Evolutionary conservation across 495 filamentous ascomycete species (phyloP), one percentile per base, ranked within the genome.

Genomic region (Aspergillus saccharolyticus): DNA sequence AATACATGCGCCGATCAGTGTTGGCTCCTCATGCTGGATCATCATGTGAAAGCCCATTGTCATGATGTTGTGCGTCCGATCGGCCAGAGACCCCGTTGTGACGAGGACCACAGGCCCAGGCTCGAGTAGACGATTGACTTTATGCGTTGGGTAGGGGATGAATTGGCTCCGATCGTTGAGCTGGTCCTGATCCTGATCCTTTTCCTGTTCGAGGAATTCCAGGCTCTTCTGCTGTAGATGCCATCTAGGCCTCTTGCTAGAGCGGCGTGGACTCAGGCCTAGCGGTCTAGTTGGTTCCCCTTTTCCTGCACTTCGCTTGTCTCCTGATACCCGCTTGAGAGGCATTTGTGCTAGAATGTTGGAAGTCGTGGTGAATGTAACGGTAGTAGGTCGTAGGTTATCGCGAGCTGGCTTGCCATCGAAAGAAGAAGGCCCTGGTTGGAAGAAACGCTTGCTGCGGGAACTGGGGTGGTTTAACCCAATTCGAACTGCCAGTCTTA

Each of bases 21-120:
- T 50, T 50, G 47, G 47, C n/a, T 28, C 47, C 18, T 50, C 47
- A 18, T 50, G 47, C 47, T 50, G 47, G 17, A 50, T 50, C 47
- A 50, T 50, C 47, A 50, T 50, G 47, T 50, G 47, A 28, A 50
- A 50, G 14, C 47, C 47, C 47, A 50, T 50, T 10, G 47, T 50
- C 47, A 50, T 50, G 15, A 50, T 50, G 24, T 50, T 30, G 47
- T 50, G 47, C 47, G 47, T 50, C 47, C 17, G 15, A 28, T 50
- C 28, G 22, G 47, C 47, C 4, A 50, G 17, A 3, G 47, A 50
- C 15, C 47, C 47, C 1, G 47, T 50, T 2, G 47, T 18, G 15
- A 50, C 47, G 22, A 50, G 47, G 15, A 50, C 15, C 15, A 50
- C 47, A 3, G 47, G 47, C 21, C 47, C 47, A 17, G 47, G 47